Evolutionary conservation across 2,329 filamentous ascomycete genomes (phyloP), one percentile per base, ranked within the genome.

Genomic region (Ophiostoma ips): DNA sequence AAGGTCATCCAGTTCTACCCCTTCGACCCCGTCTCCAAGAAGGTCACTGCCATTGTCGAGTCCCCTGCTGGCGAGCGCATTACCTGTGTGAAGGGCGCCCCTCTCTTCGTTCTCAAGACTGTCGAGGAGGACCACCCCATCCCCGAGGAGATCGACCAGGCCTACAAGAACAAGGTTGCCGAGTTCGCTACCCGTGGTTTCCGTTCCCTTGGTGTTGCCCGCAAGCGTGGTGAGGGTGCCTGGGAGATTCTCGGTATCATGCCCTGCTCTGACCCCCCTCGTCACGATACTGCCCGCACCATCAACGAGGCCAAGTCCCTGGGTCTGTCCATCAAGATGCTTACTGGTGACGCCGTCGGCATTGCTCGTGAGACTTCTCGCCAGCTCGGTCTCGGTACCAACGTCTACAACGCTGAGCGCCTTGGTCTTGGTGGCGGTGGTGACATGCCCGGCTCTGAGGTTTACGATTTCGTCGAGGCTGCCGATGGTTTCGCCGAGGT

Each of bases 231-330:
- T 63, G 78, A 84, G 66, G 77, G 79, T 63, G 72, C 77, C 51
- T 95, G 88, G 87, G 86, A 94, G 67, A 89, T 95, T 59, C 81
- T 95, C 59, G 87, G 87, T 61, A 94, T 95, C 62, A 90, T 94
- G 85, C 87, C 88, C 62, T 94, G 87, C 76, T 87, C 83, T 60
- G 87, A 94, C 66, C 88, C 88, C 60, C 87, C 87, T 59, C 85
- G 88, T 63, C 81, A 94, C 71, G 87, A 94, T 63, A 94, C 88
- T 59, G 86, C 82, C 61, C 85, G 86, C 66, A 94, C 88, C 55
- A 85, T 94, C 70, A 83, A 85, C 66, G 87, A 94, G 69, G 87
- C 87, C 62, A 90, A 92, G 75, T 76, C 73, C 56, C 79, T 94
- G 52, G 87, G 87, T 73, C 75, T 94, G 55, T 88, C 84, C 58